phyloP scores from a whole-genome alignment of 2,329 filamentous ascomycete genomes.

The Cordyceps javanica region DNA sequence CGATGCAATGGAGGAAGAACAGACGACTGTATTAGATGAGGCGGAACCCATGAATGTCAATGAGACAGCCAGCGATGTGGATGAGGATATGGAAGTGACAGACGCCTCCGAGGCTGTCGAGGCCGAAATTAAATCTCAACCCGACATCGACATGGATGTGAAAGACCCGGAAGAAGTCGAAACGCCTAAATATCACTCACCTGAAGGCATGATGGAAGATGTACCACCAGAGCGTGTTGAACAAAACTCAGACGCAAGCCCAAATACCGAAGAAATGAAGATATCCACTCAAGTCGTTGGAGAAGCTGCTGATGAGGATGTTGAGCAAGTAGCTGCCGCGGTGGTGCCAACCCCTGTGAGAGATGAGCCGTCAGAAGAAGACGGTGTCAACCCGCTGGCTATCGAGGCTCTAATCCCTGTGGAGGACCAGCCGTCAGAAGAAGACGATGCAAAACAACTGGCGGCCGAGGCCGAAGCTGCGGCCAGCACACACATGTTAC shows the following conservation, averaged over 20 bases:
- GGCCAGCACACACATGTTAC: background rate
- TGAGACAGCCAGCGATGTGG: background rate
- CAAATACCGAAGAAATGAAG: background rate
- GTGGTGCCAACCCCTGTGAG: background rate
- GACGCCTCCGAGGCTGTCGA: background rate
- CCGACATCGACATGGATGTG: conserved; percentile 5
- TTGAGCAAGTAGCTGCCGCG: background rate
- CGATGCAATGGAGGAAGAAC: background rate
- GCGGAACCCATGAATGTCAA: background rate
- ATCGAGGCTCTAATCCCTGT: too few relatives aligned
- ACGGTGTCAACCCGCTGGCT: background rate
- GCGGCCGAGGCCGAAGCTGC: background rate
- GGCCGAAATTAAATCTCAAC: background rate
- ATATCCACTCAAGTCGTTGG: background rate
- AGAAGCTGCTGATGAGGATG: background rate
- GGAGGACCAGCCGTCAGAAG: background rate
- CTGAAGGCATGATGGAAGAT: background rate
- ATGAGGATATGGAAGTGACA: background rate
- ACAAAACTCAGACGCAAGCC: background rate
- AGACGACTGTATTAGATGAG: background rate
- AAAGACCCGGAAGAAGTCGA: conserved; percentile 2
- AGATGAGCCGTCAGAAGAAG: background rate
- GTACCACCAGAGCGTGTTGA: background rate
- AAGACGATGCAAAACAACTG: background rate
- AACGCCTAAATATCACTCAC: background rate